Percentiles rank a stretch among this genome's conserved stretches.
Evolutionary conservation across 352 stramenopile genomes (phyloP).

Genomic region (Phytopythium chamaehyphon): DNA sequence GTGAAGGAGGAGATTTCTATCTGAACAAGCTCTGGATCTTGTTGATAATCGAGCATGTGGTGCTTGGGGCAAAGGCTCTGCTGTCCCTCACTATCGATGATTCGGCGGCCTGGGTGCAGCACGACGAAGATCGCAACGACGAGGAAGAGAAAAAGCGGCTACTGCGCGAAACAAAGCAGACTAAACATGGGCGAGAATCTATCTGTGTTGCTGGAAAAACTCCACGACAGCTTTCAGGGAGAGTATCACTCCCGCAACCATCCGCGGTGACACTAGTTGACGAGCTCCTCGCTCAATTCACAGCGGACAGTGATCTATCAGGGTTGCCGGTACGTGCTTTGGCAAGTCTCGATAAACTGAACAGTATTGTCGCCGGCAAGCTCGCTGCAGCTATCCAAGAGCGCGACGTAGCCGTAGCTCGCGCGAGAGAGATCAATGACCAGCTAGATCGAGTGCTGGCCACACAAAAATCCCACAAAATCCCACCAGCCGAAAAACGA

Average conservation of each 20-base stretch:
- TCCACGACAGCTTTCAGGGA: no score
- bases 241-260: background rate
- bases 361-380: conserved; percentile 39
- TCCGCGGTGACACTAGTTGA: conserved; percentile 8
- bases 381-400: conserved; percentile 32
- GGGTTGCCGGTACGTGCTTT: background rate
- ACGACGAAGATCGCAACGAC: conserved; percentile 59
- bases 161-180: conserved; percentile 4
- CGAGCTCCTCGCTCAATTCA: conserved; percentile 11
- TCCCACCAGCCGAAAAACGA: no score
- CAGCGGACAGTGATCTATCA: conserved; percentile 1
- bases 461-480: background rate
- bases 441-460: conserved; percentile 25
- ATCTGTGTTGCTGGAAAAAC: no score
- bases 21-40: conserved; percentile 61
- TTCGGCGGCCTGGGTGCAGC: conserved; percentile 61
- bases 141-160: conserved; percentile 36
- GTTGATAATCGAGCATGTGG: conserved; percentile 56
- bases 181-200: no score
- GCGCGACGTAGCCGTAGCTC: conserved; percentile 33
- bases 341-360: conserved; percentile 16
- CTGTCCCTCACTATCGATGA: conserved; percentile 68
- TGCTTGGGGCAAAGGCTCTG: conserved; percentile 60
- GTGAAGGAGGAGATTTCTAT: conserved; percentile 18
- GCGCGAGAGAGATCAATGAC: conserved; percentile 21